phyloP scores from a whole-genome alignment of 306 rosid genomes.

The Prunus mira region DNA sequence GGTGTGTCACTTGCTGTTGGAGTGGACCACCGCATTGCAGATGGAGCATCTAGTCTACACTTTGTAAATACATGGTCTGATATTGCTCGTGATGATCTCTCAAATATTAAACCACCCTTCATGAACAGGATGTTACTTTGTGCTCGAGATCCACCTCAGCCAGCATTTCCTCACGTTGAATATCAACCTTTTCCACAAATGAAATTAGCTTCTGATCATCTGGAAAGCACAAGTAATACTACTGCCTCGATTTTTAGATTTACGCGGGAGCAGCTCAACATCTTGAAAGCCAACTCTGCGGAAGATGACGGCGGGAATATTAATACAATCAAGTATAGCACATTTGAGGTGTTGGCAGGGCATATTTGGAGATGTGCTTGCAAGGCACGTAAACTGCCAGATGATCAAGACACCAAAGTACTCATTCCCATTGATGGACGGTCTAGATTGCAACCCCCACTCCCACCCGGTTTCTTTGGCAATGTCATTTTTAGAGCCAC shows the following conservation, averaged over 20 bases:
- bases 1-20: constrained; percentile 83
- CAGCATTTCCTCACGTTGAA: constrained; percentile 53
- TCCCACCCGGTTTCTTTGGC: too few species aligned
- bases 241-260: constrained; percentile 27
- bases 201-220: constrained; percentile 23
- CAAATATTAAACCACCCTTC: constrained; percentile 45
- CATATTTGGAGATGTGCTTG: constrained; percentile 47
- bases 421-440: too few species aligned
- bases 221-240: constrained; percentile 22
- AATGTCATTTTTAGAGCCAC: too few species aligned
- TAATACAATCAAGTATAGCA: constrained; percentile 38
- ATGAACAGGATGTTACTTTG: constrained; percentile 64
- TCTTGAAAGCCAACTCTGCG: constrained; percentile 52
- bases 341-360: constrained; percentile 61
- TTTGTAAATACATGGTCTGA: constrained; percentile 82
- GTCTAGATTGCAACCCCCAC: too few species aligned
- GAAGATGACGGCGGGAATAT: constrained; percentile 38
- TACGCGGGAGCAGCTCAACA: constrained; percentile 40
- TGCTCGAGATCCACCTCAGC: constrained; percentile 65
- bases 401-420: too few species aligned
- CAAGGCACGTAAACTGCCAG: too few species aligned
- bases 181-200: constrained; percentile 67
- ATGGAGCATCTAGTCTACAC: constrained; percentile 77
- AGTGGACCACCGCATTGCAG: constrained; percentile 71
- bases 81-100: constrained; percentile 69